Conservation (phyloP, 1,284 basidiomycete genomes). For the Cystobasidiaceae sp. region DNA sequence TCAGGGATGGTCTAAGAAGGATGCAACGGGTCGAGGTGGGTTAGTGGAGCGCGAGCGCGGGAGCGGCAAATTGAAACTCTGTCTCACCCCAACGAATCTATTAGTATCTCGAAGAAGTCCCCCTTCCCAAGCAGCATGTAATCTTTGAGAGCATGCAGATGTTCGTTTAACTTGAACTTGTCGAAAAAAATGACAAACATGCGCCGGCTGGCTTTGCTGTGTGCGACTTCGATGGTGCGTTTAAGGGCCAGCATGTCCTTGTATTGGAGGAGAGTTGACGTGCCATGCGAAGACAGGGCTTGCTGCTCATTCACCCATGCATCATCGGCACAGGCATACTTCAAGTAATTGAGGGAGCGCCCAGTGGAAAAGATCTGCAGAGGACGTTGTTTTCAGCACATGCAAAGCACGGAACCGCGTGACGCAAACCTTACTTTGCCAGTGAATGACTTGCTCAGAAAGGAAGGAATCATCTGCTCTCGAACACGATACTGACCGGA, state of each 20-base stretch:
- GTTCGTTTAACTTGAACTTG: slow-evolving; percentile 86
- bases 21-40: background rate
- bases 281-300: slow-evolving; percentile 7
- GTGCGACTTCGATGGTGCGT: slow-evolving; percentile 88
- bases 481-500: slow-evolving; percentile 87
- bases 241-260: slow-evolving; percentile 90
- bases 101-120: slow-evolving; percentile 91
- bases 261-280: slow-evolving; percentile 70
- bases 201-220: slow-evolving; percentile 81
- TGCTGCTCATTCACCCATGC: slow-evolving; percentile 66
- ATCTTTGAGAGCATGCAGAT: slow-evolving; percentile 82
- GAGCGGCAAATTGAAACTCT: too few relatives aligned
- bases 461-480: slow-evolving; percentile 88
- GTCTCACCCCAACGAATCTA: slow-evolving; percentile 83
- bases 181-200: slow-evolving; percentile 94
- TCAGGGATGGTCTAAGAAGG: slow-evolving; percentile 64
- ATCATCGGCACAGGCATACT: slow-evolving; percentile 90
- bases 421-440: slow-evolving; percentile 61
- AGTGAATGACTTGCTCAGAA: slow-evolving; percentile 92
- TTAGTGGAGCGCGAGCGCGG: background rate
- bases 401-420: background rate
- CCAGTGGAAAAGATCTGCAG: slow-evolving; percentile 94
- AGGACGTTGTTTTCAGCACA: too few relatives aligned
- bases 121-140: slow-evolving; percentile 90
- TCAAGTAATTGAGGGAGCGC: slow-evolving; percentile 95